phyloP scores from a whole-genome alignment of 768 basidiomycete species.

The Leccinum fibrillosum region DNA sequence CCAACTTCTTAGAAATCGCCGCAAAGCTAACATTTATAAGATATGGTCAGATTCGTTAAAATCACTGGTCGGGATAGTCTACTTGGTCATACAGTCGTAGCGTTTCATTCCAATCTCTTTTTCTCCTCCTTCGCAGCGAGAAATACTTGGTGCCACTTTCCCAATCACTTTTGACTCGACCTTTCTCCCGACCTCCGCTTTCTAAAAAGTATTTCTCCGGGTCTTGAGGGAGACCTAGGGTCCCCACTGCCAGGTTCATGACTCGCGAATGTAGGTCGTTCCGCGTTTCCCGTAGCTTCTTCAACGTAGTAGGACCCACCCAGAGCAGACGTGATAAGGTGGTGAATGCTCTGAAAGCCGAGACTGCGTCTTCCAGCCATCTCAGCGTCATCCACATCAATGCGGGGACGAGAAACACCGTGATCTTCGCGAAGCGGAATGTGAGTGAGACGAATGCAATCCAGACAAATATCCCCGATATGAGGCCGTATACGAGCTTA shows the following conservation, averaged over 20 bases:
- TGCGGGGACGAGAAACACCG: constrained; percentile 58
- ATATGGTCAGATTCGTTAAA: constrained; percentile 8
- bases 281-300: constrained; percentile 51
- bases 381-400: constrained; percentile 89
- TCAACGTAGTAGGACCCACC: constrained; percentile 57
- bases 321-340: constrained; percentile 59
- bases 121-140: constrained; percentile 71
- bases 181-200: constrained; percentile 65
- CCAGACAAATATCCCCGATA: constrained; percentile 73
- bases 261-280: constrained; percentile 60
- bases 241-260: constrained; percentile 56
- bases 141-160: constrained; percentile 74
- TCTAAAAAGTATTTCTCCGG: constrained; percentile 65
- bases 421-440: constrained; percentile 57
- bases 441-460: constrained; percentile 50
- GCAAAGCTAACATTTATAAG: neutral
- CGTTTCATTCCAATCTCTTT: constrained; percentile 90
- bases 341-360: constrained; percentile 72
- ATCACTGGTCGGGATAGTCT: constrained; percentile 66
- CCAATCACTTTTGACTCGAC: constrained; percentile 62
- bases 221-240: constrained; percentile 60
- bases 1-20: neutral
- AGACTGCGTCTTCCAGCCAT: constrained; percentile 83
- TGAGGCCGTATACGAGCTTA: constrained; percentile 79
- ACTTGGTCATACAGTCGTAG: constrained; percentile 77